Base-by-base conservation (phyloP, 768 basidiomycete genomes). In the Boletellus ananas region DNA sequence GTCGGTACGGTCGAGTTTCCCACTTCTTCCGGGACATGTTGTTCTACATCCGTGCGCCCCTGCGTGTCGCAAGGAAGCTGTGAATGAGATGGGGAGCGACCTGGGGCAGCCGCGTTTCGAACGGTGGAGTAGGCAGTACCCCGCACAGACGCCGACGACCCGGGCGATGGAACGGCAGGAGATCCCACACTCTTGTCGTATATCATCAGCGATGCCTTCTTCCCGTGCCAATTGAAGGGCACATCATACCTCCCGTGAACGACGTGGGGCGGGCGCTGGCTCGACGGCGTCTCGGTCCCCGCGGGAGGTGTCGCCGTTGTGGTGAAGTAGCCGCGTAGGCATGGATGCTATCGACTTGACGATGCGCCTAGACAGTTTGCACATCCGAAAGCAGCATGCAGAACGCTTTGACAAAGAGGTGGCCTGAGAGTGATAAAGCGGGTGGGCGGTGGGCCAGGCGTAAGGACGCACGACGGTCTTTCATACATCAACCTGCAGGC, bases 341-440 rank as follows among this genome's bases (percentile, higher is more conserved):
- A 51, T 53, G 51, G 46, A 49, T 40, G 29, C 18, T 13, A 48
- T 43, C 42, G 43, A 13, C 48, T 47, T 46, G 55, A 46, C 17
- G 46, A 61, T 17, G 40, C 45, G 55, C 6, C 18, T 37, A 33
- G 34, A 10, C 34, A 59, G 39, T 20, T 51, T 46, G 46, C 55
- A 49, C 58, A 58, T 61, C 16, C 58, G 31, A 40, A 20, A 43
- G 41, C 41, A 38, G 45, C 44, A 50, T 54, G 38, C 43, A 58
- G 43, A 34, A 48, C 14, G 36, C 36, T 43, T 45, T 21, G 43
- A 43, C 34, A 44, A 17, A 25, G 34, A 33, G 38, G 50, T 7
- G 47, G 34, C 16, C 13, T 21, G 38, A 50, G 48, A 43, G 44
- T 36, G 33, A 52, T 43, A 57, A 50, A 31, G 50, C 31, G 45